Conservation (phyloP, 768 basidiomycete species). For the Albatrellus ellisii region DNA sequence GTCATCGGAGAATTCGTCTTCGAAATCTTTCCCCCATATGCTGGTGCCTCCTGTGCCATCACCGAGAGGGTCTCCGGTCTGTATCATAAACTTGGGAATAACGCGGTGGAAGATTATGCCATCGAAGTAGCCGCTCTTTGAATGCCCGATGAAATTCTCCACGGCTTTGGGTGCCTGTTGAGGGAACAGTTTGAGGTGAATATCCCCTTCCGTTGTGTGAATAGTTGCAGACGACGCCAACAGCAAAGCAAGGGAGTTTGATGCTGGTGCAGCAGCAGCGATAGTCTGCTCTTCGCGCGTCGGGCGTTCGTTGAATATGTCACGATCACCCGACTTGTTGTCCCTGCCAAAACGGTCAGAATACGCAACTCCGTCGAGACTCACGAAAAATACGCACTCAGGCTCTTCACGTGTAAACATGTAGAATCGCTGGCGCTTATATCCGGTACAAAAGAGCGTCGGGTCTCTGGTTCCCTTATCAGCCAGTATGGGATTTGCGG, state of each 20-base stretch:
- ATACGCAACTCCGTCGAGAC: not conserved
- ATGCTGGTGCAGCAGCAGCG: slow-evolving; percentile 44
- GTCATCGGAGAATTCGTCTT: slow-evolving; percentile 87
- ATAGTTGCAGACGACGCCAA: slow-evolving; percentile 76
- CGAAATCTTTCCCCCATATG: slow-evolving; percentile 85
- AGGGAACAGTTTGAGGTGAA: slow-evolving; percentile 81
- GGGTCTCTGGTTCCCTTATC: slow-evolving; percentile 80
- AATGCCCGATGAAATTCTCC: slow-evolving; percentile 94
- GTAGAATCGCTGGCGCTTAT: slow-evolving; percentile 88
- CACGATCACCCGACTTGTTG: slow-evolving; percentile 77
- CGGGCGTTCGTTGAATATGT: slow-evolving; percentile 96
- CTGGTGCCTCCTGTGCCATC: slow-evolving; percentile 88
- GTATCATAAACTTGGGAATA: slow-evolving; percentile 98
- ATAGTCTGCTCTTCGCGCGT: slow-evolving; percentile 92
- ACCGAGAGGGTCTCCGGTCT: slow-evolving; percentile 91
- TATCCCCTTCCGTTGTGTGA: slow-evolving; percentile 93
- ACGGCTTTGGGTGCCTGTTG: slow-evolving; percentile 89
- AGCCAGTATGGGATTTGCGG: slow-evolving; percentile 87
- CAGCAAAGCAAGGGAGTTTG: slow-evolving; percentile 47
- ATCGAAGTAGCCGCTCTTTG: slow-evolving; percentile 84
- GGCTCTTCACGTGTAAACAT: slow-evolving; percentile 86
- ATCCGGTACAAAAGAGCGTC: slow-evolving; percentile 85
- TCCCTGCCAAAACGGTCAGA: slow-evolving; percentile 35
- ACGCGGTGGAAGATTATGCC: slow-evolving; percentile 93
- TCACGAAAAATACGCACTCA: slow-evolving; percentile 44